Percentiles rank a stretch among this genome's conserved stretches.
Conservation (phyloP, 2,329 filamentous ascomycete genomes). For the Hymenoscyphus scutula region DNA sequence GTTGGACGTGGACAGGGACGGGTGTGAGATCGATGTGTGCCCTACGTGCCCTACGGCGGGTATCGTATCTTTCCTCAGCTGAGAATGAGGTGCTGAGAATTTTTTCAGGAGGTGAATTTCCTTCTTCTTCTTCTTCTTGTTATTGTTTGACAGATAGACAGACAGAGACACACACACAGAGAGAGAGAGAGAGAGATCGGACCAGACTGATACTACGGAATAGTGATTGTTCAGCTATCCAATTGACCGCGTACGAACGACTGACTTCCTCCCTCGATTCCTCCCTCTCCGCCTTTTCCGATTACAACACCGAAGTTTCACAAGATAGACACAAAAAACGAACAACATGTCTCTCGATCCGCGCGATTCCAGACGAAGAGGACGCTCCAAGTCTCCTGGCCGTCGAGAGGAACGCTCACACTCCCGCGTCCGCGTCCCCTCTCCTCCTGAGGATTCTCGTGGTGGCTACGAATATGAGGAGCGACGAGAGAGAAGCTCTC, state of each 20-base stretch:
- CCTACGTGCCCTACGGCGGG: not conserved
- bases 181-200: no score
- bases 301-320: no score
- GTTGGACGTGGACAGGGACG: no score
- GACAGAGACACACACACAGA: no score
- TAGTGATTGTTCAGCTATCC: no score
- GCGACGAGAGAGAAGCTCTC: conserved; percentile 7
- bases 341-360: conserved; percentile 35
- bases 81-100: not conserved
- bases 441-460: conserved; percentile 23
- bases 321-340: not conserved
- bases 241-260: no score
- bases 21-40: not conserved
- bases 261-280: no score
- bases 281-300: no score
- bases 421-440: conserved; percentile 17
- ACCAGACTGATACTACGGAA: no score
- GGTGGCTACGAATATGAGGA: conserved; percentile 19
- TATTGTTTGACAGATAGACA: no score
- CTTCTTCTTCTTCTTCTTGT: no score
- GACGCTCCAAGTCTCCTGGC: conserved; percentile 33
- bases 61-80: not conserved
- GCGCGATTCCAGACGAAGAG: conserved; percentile 29
- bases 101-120: not conserved
- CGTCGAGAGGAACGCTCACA: conserved; percentile 27